Evolutionary conservation across 73 alveolate species (phyloP).

Genomic region (Breviolum minutum): DNA sequence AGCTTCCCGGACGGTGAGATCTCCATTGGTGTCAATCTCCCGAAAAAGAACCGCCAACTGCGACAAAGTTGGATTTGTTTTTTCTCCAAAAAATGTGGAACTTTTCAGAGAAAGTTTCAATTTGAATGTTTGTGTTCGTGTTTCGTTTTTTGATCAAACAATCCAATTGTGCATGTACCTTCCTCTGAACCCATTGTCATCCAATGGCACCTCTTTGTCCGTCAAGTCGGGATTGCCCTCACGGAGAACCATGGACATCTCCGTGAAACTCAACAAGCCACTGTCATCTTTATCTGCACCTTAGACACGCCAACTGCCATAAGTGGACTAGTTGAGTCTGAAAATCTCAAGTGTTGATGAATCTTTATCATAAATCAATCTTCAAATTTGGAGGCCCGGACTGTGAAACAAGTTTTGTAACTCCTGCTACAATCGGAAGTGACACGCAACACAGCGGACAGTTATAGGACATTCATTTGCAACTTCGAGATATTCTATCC

Average conservation of each 20-base stretch:
- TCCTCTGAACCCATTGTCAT: neutral
- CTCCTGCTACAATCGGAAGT: neutral
- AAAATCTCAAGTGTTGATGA: too few species aligned
- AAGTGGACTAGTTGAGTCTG: neutral
- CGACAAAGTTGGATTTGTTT: neutral
- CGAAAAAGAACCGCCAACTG: conserved; percentile 76
- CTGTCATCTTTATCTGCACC: conserved; percentile 51
- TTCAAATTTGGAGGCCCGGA: too few species aligned
- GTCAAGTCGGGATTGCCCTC: conserved; percentile 82
- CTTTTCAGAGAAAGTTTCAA: neutral
- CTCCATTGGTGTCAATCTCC: conserved; percentile 87
- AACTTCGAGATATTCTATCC: too few species aligned
- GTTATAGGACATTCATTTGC: too few species aligned
- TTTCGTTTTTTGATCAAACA: neutral
- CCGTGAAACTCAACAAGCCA: conserved; percentile 60
- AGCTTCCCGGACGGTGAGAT: neutral
- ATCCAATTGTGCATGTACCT: neutral
- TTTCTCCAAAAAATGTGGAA: too few species aligned
- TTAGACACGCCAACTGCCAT: neutral
- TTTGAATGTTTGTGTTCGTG: neutral
- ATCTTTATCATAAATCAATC: neutral
- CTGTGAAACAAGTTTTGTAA: neutral
- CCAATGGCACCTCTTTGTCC: conserved; percentile 41
- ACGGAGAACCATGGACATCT: conserved; percentile 52
- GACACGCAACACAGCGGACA: too few species aligned